Percentiles rank a stretch among this genome's conserved stretches.
phyloP scores from a whole-genome alignment of 495 filamentous ascomycete species.

The Aspergillus leporis region DNA sequence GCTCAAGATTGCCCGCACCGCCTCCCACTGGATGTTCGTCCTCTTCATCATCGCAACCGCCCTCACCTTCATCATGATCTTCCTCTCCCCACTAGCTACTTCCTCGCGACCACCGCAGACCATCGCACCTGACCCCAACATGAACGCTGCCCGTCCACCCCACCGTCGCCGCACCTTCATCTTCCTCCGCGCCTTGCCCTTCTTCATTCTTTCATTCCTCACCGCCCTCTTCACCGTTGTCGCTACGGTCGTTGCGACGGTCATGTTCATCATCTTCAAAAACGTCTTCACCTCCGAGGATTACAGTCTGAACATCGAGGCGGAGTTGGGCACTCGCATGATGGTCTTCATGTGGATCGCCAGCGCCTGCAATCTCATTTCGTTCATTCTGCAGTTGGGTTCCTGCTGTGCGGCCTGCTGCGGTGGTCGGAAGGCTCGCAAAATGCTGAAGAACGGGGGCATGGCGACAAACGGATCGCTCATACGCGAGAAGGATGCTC shows the following conservation, averaged over 20 bases:
- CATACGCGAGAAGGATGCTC: conserved; percentile 12
- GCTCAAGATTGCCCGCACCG: conserved; percentile 70
- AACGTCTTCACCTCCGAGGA: conserved; percentile 63
- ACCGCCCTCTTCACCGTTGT: conserved; percentile 65
- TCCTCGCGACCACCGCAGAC: conserved; percentile 52
- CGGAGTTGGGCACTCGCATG: conserved; percentile 71
- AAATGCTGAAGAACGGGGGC: conserved; percentile 32
- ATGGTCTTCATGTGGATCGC: conserved; percentile 90
- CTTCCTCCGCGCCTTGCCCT: conserved; percentile 48
- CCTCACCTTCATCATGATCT: conserved; percentile 67
- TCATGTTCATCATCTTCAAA: conserved; percentile 76
- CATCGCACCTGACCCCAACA: conserved; percentile 26
- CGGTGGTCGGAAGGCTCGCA: conserved; percentile 43
- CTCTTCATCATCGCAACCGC: conserved; percentile 73
- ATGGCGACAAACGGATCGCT: neutral
- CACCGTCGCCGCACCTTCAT: conserved; percentile 51
- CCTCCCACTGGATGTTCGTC: conserved; percentile 89
- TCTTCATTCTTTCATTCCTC: conserved; percentile 61
- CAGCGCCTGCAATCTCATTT: conserved; percentile 61
- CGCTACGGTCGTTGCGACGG: conserved; percentile 72
- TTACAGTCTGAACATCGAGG: conserved; percentile 72
- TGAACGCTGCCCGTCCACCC: conserved; percentile 26
- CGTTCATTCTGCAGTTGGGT: conserved; percentile 69
- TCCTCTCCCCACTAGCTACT: conserved; percentile 57
- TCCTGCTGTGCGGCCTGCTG: conserved; percentile 64